A percentile compares a stretch with the other conserved stretches of the same genome.
Evolutionary conservation across 257 asterid genomes (phyloP).

Genomic region (Voacanga thouarsii): DNA sequence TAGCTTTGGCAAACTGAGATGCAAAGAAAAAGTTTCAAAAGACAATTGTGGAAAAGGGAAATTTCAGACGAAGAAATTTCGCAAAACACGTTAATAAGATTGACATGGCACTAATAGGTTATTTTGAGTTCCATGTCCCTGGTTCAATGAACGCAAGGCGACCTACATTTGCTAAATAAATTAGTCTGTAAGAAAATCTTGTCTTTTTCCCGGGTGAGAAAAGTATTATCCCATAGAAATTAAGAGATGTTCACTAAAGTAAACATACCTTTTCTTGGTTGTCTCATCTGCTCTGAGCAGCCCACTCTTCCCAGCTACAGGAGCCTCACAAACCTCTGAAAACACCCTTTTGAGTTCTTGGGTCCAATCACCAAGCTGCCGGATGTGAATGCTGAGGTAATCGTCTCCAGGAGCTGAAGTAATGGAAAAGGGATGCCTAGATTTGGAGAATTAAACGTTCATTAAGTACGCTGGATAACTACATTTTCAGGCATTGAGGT

Average conservation of each 20-base stretch:
- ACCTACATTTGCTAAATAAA: neutral
- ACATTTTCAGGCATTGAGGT: neutral
- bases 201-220: neutral
- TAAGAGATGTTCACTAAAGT: too few species aligned
- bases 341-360: constrained; percentile 85
- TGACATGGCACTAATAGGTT: neutral
- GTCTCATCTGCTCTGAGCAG: constrained; percentile 86
- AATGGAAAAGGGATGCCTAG: constrained; percentile 96
- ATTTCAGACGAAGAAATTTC: neutral
- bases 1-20: constrained; percentile 86
- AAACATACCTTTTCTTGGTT: constrained; percentile 59
- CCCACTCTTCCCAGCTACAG: constrained; percentile 78
- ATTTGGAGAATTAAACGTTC: neutral
- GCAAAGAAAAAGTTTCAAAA: constrained; percentile 20
- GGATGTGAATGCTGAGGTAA: constrained; percentile 87
- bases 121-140: neutral
- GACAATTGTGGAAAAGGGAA: neutral
- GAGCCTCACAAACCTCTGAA: constrained; percentile 79
- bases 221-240: neutral
- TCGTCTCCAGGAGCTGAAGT: constrained; percentile 96
- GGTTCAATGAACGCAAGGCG: neutral
- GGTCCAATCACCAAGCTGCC: constrained; percentile 97
- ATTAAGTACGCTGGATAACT: neutral
- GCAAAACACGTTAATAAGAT: neutral
- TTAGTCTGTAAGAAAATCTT: neutral